Evolutionary conservation across 1,139 yeast genomes (phyloP), one percentile per base, ranked within the genome.

Genomic region (Hanseniaspora sp.): DNA sequence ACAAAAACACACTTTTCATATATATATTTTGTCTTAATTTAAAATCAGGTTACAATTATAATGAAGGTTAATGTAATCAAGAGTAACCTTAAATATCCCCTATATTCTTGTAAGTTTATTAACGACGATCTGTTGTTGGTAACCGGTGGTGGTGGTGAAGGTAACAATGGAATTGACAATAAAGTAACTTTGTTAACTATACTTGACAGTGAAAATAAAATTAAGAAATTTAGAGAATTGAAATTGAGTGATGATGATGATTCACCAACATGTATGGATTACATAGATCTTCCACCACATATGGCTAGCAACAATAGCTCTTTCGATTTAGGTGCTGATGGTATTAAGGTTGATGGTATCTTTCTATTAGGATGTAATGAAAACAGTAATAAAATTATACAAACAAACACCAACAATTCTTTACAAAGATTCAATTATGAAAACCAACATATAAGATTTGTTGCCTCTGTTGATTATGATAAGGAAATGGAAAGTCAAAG

Each of bases 141-240:
- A 33, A 80, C 88, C 6, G 98, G 98, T 44, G 98, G 97, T 46
- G 96, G 96, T 40, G 97, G 96, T 41, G 95, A 86, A 67, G 95
- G 95, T 15, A 82, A 78, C 63, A 82, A 86, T 64, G 96, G 96
- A 46, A 80, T 88, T 55, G 86, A 92, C 47, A 90, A 90, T 68
- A 87, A 85, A 66, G 73, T 90, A 61, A 80, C 88, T n/a, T 87
- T 84, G 17, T 69, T 83, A 48, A 72, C 77, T 56, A 72, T 84
- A 55, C 71, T 74, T 40, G 66, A 70, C 47, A 76, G 78, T 59
- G 35, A 38, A 7, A 75, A 80, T 57, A 74, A 77, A 44, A 66
- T 83, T 55, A 83, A 79, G 62, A 71, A 79, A 60, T 80, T 75
- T 62, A 71, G 87, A 58, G 92, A 84, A 62, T 74, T 82, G 59